Evolutionary conservation across 2,329 filamentous ascomycete genomes (phyloP).

Genomic region (Pyricularia sp.): DNA sequence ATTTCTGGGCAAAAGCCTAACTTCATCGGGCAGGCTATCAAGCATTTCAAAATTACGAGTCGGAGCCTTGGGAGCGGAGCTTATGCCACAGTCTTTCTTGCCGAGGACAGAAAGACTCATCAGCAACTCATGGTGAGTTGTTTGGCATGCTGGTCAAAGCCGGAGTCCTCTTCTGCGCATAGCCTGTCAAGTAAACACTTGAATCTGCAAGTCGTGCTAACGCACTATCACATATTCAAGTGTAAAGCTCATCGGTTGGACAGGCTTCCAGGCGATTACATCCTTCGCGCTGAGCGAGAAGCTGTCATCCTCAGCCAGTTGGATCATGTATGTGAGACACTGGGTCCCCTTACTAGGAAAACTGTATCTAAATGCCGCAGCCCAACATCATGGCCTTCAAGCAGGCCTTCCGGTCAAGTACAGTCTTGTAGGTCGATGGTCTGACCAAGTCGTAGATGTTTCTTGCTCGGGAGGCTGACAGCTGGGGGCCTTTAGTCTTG

Average conservation of each 20-base stretch:
- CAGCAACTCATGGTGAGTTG: conserved; percentile 60
- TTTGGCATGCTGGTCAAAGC: conserved; percentile 31
- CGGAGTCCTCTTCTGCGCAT: neutral
- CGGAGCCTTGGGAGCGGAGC: conserved; percentile 44
- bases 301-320: conserved; percentile 42
- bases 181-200: neutral
- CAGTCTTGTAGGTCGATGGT: neutral
- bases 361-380: neutral
- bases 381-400: neutral
- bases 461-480: neutral
- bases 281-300: conserved; percentile 35
- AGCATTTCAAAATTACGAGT: conserved; percentile 33
- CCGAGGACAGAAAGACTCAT: conserved; percentile 37
- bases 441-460: neutral
- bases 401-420: neutral
- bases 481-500: conserved; percentile 27
- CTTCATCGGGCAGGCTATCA: conserved; percentile 16
- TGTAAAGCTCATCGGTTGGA: neutral
- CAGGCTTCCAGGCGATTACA: conserved; percentile 24
- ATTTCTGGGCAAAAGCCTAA: neutral
- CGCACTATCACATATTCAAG: neutral
- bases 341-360: neutral
- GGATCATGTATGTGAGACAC: conserved; percentile 35
- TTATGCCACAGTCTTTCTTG: conserved; percentile 44
- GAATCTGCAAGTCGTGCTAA: neutral